Percentiles rank a stretch among this genome's conserved stretches.
phyloP scores from a whole-genome alignment of 2,329 filamentous ascomycete species.

The Pezicula carpinea region DNA sequence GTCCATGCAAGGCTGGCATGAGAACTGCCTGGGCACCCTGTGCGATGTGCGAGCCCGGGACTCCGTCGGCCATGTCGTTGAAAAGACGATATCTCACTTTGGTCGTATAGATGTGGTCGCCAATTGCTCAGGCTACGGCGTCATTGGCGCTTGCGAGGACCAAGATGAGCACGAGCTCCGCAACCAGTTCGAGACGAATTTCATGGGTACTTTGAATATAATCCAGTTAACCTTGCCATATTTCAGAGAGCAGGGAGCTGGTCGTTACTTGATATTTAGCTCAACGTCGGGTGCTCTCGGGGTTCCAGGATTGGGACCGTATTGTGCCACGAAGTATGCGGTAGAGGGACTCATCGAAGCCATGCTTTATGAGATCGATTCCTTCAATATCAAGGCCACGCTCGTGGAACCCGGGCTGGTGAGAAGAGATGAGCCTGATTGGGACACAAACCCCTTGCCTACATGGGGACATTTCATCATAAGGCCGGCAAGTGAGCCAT shows the following conservation, averaged over 20 bases:
- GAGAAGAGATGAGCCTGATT: slow-evolving; percentile 73
- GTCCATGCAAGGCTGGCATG: slow-evolving; percentile 67
- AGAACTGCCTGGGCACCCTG: slow-evolving; percentile 71
- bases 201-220: slow-evolving; percentile 92
- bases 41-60: slow-evolving; percentile 84
- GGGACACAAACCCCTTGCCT: slow-evolving; percentile 50
- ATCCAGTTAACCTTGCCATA: slow-evolving; percentile 84
- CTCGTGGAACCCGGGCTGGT: slow-evolving; percentile 89
- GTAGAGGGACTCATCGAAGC: slow-evolving; percentile 94
- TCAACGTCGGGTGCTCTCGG: slow-evolving; percentile 89
- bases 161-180: slow-evolving; percentile 93
- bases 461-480: slow-evolving; percentile 91
- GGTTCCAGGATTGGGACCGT: slow-evolving; percentile 86
- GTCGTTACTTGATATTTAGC: slow-evolving; percentile 91
- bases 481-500: slow-evolving; percentile 78
- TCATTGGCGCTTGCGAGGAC: slow-evolving; percentile 93
- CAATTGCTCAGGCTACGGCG: slow-evolving; percentile 92
- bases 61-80: slow-evolving; percentile 69
- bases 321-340: slow-evolving; percentile 96
- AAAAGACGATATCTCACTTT: slow-evolving; percentile 67
- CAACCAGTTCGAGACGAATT: slow-evolving; percentile 97
- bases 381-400: slow-evolving; percentile 89
- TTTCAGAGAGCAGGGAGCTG: slow-evolving; percentile 70
- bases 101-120: slow-evolving; percentile 82
- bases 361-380: slow-evolving; percentile 92